These are phyloP conservation scores for Termitomyces sp. DNA, from an alignment of 768 basidiomycete genomes.

Conservation along the genomic window DNA sequence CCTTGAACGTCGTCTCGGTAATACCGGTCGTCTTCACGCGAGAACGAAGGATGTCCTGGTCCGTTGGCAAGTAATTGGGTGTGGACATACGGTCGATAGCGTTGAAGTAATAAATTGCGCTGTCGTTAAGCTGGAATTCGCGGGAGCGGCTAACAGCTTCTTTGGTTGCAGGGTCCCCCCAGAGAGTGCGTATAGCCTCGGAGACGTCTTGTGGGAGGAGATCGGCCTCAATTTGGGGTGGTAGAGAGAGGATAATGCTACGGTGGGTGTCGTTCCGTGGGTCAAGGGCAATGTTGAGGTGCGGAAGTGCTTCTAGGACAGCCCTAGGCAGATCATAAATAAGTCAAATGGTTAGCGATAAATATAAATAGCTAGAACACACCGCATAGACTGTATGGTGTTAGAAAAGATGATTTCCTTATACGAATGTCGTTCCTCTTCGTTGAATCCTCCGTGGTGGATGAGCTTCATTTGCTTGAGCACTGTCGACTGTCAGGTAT, in stretches of 20 bases:
- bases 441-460: neutral
- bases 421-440: slow-evolving; percentile 59
- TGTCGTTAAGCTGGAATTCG: slow-evolving; percentile 97
- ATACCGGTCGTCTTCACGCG: slow-evolving; percentile 98
- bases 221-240: slow-evolving; percentile 77
- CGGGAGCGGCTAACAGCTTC: slow-evolving; percentile 81
- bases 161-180: slow-evolving; percentile 74
- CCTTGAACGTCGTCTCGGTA: slow-evolving; percentile 94
- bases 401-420: slow-evolving; percentile 91
- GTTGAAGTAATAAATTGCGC: slow-evolving; percentile 95
- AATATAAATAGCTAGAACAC: slow-evolving; percentile 15
- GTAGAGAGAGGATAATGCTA: slow-evolving; percentile 65
- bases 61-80: slow-evolving; percentile 79
- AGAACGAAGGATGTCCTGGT: slow-evolving; percentile 92
- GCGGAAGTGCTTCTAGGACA: slow-evolving; percentile 81
- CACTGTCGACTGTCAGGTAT: neutral
- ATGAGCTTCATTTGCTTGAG: slow-evolving; percentile 3
- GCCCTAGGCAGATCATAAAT: slow-evolving; percentile 1
- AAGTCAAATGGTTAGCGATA: neutral
- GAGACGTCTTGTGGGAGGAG: slow-evolving; percentile 68
- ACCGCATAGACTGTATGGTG: slow-evolving; percentile 91
- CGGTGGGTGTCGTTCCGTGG: slow-evolving; percentile 68
- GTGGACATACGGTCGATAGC: slow-evolving; percentile 80
- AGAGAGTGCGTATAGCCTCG: slow-evolving; percentile 77
- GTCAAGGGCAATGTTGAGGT: slow-evolving; percentile 70